Percentiles rank a stretch among this genome's conserved stretches.
Evolutionary conservation across 2,329 filamentous ascomycete genomes (phyloP).

Genomic region (Paraphaeosphaeria minitans): DNA sequence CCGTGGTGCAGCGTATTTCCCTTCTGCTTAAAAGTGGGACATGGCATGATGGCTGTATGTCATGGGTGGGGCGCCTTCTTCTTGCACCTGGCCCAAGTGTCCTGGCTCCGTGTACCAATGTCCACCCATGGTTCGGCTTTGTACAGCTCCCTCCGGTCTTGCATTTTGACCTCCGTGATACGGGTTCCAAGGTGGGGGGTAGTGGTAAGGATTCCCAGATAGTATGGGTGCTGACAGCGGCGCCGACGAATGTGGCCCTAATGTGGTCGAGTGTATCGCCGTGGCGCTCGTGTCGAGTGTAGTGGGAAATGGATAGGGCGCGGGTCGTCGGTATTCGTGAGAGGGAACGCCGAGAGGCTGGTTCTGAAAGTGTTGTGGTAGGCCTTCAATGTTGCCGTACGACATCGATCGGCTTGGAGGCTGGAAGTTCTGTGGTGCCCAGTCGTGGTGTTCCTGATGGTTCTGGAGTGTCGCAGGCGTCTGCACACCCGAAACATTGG

Average conservation of each 20-base stretch:
- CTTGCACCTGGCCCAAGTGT: constrained; percentile 43
- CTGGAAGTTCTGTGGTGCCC: constrained; percentile 36
- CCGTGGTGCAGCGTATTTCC: not conserved
- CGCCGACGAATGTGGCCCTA: constrained; percentile 32
- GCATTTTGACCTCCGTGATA: constrained; percentile 34
- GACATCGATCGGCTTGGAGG: constrained; percentile 47
- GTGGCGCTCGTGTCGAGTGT: constrained; percentile 40
- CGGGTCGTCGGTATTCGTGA: constrained; percentile 40
- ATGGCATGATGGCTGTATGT: constrained; percentile 34
- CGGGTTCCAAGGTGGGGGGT: constrained; percentile 39
- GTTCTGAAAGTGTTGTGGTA: constrained; percentile 39
- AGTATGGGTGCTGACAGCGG: constrained; percentile 44
- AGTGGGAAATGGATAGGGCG: constrained; percentile 41
- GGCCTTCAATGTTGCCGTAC: constrained; percentile 46
- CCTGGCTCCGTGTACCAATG: constrained; percentile 43
- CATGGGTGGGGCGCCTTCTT: constrained; percentile 40
- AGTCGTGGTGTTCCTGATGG: constrained; percentile 37
- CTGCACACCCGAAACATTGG: constrained; percentile 41
- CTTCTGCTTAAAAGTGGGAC: constrained; percentile 37
- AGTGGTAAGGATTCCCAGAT: constrained; percentile 36
- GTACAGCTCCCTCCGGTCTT: constrained; percentile 33
- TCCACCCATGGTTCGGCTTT: constrained; percentile 40
- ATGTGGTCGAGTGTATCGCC: constrained; percentile 30
- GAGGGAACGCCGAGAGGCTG: constrained; percentile 38
- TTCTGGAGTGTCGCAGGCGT: constrained; percentile 33